Evolutionary conservation across 805 yeast species (phyloP).

Genomic region (Komagataella ulmi): DNA sequence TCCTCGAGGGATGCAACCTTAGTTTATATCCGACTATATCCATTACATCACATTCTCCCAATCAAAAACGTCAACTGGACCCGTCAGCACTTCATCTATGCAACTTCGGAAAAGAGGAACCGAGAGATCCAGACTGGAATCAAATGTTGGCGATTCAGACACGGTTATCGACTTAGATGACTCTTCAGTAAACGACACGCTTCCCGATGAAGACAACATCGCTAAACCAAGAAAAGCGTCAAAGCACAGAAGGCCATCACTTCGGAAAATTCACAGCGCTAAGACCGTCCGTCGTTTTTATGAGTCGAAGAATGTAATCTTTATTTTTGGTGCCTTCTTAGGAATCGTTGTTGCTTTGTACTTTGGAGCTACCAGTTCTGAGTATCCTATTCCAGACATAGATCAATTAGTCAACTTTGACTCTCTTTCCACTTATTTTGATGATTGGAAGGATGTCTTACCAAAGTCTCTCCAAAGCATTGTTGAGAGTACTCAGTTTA

Average conservation of each 20-base stretch:
- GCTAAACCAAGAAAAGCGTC: neutral
- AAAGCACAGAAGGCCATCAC: neutral
- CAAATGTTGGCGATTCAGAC: neutral
- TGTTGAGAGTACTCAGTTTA: constrained; percentile 28
- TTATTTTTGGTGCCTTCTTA: constrained; percentile 57
- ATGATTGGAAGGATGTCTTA: constrained; percentile 63
- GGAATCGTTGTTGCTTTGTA: constrained; percentile 58
- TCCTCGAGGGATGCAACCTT: neutral
- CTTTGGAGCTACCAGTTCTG: constrained; percentile 32
- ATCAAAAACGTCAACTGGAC: neutral
- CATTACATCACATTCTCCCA: too few species aligned
- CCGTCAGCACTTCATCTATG: neutral
- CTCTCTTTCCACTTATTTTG: constrained; percentile 40
- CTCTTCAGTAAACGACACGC: neutral
- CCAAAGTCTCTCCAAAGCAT: constrained; percentile 54
- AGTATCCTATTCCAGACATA: constrained; percentile 29
- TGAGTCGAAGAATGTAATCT: constrained; percentile 9
- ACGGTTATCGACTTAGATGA: neutral
- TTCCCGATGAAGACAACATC: neutral
- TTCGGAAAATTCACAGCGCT: neutral
- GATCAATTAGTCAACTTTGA: constrained; percentile 43
- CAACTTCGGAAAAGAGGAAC: neutral
- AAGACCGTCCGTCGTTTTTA: neutral
- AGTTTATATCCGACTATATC: too few species aligned
- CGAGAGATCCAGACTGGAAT: neutral